Evolutionary conservation across 75 land plant species (phyloP).

Genomic region (Sequoiadendron giganteum): DNA sequence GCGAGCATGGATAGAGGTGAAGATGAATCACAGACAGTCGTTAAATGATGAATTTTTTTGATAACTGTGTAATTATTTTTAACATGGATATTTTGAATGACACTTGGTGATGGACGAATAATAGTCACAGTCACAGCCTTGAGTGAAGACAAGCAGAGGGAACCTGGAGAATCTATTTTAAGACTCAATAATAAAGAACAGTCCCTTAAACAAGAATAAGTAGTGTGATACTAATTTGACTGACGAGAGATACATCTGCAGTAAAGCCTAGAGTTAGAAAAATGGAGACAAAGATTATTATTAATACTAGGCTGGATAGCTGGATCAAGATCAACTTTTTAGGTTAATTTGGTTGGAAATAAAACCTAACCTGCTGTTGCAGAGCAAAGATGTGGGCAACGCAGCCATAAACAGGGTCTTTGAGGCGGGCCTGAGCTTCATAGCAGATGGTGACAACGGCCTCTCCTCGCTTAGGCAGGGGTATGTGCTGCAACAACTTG

Average conservation of each 20-base stretch:
- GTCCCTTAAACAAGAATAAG: not conserved
- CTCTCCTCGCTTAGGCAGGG: slow-evolving; percentile 77
- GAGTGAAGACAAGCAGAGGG: not conserved
- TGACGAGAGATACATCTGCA: no score
- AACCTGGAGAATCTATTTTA: no score
- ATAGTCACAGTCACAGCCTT: not conserved
- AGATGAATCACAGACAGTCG: no score
- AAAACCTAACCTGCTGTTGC: slow-evolving; percentile 77
- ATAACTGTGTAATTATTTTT: no score
- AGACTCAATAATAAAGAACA: not conserved
- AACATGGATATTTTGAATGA: no score
- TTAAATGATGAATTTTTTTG: no score
- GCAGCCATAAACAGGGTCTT: slow-evolving; percentile 96
- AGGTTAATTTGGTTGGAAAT: no score
- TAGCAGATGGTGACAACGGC: slow-evolving; percentile 92
- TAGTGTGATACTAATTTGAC: not conserved
- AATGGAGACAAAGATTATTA: no score
- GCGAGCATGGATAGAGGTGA: not conserved
- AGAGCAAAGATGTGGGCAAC: slow-evolving; percentile 84
- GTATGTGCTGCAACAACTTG: slow-evolving; percentile 73
- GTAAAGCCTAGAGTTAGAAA: no score
- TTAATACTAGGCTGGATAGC: no score
- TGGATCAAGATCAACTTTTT: no score
- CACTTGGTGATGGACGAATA: no score
- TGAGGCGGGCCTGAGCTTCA: slow-evolving; percentile 89